Base-by-base conservation (phyloP, 1,284 basidiomycete genomes). In the Trichosporon faecale region DNA sequence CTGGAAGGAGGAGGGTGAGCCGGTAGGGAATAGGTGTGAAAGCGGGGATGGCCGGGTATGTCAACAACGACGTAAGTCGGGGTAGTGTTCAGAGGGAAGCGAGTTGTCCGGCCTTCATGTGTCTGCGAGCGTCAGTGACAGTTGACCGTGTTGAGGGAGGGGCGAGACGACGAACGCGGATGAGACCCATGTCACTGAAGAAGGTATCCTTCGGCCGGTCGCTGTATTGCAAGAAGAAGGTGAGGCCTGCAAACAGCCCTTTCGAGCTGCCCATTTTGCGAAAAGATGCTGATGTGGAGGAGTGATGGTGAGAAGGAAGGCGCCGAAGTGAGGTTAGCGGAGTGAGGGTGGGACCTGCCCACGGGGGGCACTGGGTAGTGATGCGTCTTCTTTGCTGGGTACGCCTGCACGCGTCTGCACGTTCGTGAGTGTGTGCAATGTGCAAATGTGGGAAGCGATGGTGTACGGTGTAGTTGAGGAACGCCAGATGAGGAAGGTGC, bases 51-150 rank as follows among this genome's bases (percentile, higher is more conserved):
- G 3, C 8, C 37, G 3, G 68, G 68, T 2, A 65, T 27, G 14
- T 55, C 37, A 25, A 70, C 69, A 1, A 70, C n/a, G 27, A 66
- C 40, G 21, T 69, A 61, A 1, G 68, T 69, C 8, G 67, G 21
- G 25, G 9, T 18, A 4, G 27, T 11, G 33, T 25, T 57, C 23
- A 60, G n/a, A 1, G 69, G 69, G 40, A 67, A 66, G 23, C 29
- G 35, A 9, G 57, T 44, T 14, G 35, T 27, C 2, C n/a, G 27
- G 11, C 66, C 66, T 1, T 35, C 23, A 9, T 60, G 35, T 3
- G 21, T 4, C 66, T 66, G 66, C 16, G 29, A 29, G 3, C 3
- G 16, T n/a, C 4, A 25, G 21, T 9, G 16, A 12, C 21, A 2
- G 9, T 23, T 9, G 7, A 3, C 49, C n/a, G n/a, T n/a, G n/a